Evolutionary conservation across 495 filamentous ascomycete genomes (phyloP).

Genomic region (Xeromyces bisporus): DNA sequence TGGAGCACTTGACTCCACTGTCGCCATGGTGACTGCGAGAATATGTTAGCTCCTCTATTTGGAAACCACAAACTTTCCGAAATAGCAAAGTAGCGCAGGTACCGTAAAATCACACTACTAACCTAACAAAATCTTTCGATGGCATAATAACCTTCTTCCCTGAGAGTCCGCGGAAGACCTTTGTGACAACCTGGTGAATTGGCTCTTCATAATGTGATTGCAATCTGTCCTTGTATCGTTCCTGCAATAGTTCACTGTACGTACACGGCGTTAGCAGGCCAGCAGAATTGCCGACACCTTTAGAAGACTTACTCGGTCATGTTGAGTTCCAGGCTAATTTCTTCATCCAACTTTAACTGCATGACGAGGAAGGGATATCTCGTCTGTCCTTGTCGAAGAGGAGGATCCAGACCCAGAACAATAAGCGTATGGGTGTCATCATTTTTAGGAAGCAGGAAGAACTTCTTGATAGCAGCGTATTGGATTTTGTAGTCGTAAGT

Average conservation of each 20-base stretch:
- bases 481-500: conserved; percentile 99
- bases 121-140: conserved; percentile 78
- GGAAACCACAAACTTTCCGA: too few relatives aligned
- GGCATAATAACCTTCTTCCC: conserved; percentile 88
- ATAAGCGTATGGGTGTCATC: conserved; percentile 92
- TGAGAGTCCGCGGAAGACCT: conserved; percentile 83
- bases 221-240: conserved; percentile 81
- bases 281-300: too few relatives aligned
- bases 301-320: conserved; percentile 65
- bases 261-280: neutral
- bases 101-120: too few relatives aligned
- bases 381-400: conserved; percentile 91
- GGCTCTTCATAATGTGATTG: conserved; percentile 78
- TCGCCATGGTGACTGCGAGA: conserved; percentile 64
- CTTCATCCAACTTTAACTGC: conserved; percentile 97
- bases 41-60: too few relatives aligned
- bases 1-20: conserved; percentile 93
- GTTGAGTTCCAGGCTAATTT: conserved; percentile 91
- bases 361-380: conserved; percentile 97
- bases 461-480: conserved; percentile 94
- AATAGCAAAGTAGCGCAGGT: too few relatives aligned
- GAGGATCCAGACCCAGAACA: conserved; percentile 86
- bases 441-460: conserved; percentile 93
- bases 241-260: conserved; percentile 42
- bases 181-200: conserved; percentile 75